Evolutionary conservation across 257 asterid species (phyloP).

Genomic region (Forsythia suspensa): DNA sequence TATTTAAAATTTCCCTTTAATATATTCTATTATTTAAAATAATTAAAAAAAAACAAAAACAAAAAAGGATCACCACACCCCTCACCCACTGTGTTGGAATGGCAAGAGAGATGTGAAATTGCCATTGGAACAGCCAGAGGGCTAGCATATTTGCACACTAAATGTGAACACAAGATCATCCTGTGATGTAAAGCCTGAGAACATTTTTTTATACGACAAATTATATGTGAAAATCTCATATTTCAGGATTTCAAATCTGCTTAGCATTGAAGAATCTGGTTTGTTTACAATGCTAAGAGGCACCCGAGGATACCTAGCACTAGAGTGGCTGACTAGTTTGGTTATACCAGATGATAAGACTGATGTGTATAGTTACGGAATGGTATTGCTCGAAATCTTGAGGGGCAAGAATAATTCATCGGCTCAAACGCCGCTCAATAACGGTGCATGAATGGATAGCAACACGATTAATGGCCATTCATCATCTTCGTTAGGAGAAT

Average conservation of each 20-base stretch:
- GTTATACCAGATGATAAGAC: slow-evolving; percentile 75
- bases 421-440: slow-evolving; percentile 33
- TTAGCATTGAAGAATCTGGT: slow-evolving; percentile 65
- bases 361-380: slow-evolving; percentile 81
- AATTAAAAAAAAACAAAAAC: too few relatives aligned
- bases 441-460: slow-evolving; percentile 30
- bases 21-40: too few relatives aligned
- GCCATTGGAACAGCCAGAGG: slow-evolving; percentile 84
- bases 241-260: slow-evolving; percentile 85
- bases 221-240: slow-evolving; percentile 75
- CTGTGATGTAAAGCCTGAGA: slow-evolving; percentile 86
- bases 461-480: slow-evolving; percentile 22
- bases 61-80: too few relatives aligned
- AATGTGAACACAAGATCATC: slow-evolving; percentile 75
- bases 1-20: too few relatives aligned
- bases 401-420: slow-evolving; percentile 76
- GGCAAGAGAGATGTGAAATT: slow-evolving; percentile 66
- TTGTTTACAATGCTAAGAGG: slow-evolving; percentile 77
- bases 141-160: slow-evolving; percentile 72
- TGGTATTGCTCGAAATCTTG: slow-evolving; percentile 70
- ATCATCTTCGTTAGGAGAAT: slow-evolving; percentile 35
- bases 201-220: slow-evolving; percentile 67
- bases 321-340: slow-evolving; percentile 83
- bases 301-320: slow-evolving; percentile 81
- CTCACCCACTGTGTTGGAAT: slow-evolving; percentile 56